Evolutionary conservation across 768 basidiomycete species (phyloP).

Genomic region (Sutorius australiensis): DNA sequence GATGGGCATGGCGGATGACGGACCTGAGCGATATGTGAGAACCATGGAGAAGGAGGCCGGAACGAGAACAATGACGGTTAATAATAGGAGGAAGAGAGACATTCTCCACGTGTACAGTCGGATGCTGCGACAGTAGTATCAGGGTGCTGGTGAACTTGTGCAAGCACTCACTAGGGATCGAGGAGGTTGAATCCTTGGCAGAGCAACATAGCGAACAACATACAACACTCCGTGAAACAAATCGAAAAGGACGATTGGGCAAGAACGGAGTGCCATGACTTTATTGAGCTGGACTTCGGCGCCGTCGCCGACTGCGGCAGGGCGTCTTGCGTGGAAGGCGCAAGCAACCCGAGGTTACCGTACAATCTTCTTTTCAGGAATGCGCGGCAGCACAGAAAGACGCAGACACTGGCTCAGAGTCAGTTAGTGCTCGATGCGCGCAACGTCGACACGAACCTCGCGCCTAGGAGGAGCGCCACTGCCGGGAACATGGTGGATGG

Average conservation of each 20-base stretch:
- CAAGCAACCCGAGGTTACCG: conserved; percentile 51
- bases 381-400: conserved; percentile 58
- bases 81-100: conserved; percentile 59
- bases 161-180: conserved; percentile 45
- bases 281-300: conserved; percentile 17
- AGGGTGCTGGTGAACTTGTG: neutral
- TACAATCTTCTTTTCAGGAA: conserved; percentile 58
- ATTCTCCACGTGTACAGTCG: conserved; percentile 66
- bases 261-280: conserved; percentile 49
- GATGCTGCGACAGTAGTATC: conserved; percentile 36
- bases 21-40: conserved; percentile 41
- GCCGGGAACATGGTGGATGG: conserved; percentile 12
- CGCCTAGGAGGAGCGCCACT: conserved; percentile 8
- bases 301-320: conserved; percentile 23
- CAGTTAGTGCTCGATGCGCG: neutral
- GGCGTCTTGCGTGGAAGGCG: conserved; percentile 30
- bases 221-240: conserved; percentile 72
- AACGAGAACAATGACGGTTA: conserved; percentile 59
- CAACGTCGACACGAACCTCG: conserved; percentile 17
- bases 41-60: conserved; percentile 64
- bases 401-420: conserved; percentile 34
- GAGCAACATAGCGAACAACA: conserved; percentile 68
- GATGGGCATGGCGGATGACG: conserved; percentile 1
- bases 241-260: conserved; percentile 61
- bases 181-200: conserved; percentile 62